Conservation (phyloP, 305 asterid genomes). For the Solanum hybrid region DNA sequence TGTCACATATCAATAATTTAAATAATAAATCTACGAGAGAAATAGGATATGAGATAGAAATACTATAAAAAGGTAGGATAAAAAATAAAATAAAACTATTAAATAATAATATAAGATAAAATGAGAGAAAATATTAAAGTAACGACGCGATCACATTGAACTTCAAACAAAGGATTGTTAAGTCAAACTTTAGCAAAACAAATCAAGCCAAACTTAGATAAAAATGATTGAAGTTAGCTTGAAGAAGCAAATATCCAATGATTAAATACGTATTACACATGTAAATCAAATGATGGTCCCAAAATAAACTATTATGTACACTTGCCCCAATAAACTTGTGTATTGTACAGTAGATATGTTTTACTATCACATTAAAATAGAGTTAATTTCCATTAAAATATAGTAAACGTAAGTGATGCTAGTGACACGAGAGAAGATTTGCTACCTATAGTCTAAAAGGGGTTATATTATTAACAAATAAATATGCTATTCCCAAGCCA, state of each 20-base stretch:
- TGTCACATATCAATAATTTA: too few species aligned
- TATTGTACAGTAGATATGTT: not conserved
- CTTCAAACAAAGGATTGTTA: not conserved
- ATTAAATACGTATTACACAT: not conserved
- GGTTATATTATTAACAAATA: not conserved
- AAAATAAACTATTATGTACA: not conserved
- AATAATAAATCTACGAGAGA: too few species aligned
- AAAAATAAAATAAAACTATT: too few species aligned
- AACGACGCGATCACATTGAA: rapidly evolving
- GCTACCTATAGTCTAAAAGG: not conserved
- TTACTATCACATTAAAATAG: not conserved
- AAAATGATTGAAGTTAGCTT: not conserved
- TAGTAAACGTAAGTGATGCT: not conserved
- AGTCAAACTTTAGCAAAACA: not conserved
- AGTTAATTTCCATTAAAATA: not conserved
- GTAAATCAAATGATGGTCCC: not conserved
- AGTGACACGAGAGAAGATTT: slow-evolving; percentile 12
- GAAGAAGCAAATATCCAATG: not conserved
- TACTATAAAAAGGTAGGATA: too few species aligned
- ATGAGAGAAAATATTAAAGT: too few species aligned
- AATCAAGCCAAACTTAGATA: not conserved
- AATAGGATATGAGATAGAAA: too few species aligned
- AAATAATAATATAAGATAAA: too few species aligned
- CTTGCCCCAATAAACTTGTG: not conserved
- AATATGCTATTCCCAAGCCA: not conserved